Evolutionary conservation across 2,329 filamentous ascomycete species (phyloP).

Genomic region (Madurella fahalii): DNA sequence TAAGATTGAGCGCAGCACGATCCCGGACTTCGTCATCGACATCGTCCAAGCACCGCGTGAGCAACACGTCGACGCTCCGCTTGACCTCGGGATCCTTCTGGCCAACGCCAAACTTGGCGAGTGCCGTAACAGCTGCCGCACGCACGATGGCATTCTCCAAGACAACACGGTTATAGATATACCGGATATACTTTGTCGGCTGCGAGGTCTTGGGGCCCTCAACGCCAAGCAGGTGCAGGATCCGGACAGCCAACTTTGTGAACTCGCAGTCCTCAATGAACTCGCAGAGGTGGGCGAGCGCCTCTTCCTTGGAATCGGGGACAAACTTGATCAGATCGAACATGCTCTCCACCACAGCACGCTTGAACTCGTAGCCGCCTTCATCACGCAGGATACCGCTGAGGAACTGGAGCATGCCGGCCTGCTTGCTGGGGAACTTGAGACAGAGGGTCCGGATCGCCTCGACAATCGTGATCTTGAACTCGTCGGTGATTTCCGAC

Average conservation of each 20-base stretch:
- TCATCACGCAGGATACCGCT: conserved; percentile 96
- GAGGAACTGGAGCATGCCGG: conserved; percentile 94
- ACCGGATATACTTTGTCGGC: conserved; percentile 97
- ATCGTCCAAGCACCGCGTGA: conserved; percentile 91
- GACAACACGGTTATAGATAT: conserved; percentile 98
- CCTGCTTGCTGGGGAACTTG: conserved; percentile 98
- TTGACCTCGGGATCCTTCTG: conserved; percentile 97
- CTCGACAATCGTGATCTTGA: conserved; percentile 99
- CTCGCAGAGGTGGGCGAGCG: conserved; percentile 91
- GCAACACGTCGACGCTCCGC: conserved; percentile 86
- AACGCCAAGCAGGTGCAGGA: conserved; percentile 86
- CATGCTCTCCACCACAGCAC: conserved; percentile 96
- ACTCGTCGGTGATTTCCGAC: conserved; percentile 98
- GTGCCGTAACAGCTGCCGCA: conserved; percentile 88
- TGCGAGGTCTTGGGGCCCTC: conserved; percentile 94
- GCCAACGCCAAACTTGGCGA: conserved; percentile 95
- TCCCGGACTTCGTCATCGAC: conserved; percentile 97
- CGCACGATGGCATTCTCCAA: conserved; percentile 94
- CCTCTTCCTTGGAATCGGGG: conserved; percentile 75
- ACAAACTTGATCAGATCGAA: conserved; percentile 99
- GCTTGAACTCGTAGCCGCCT: conserved; percentile 97
- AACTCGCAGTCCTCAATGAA: conserved; percentile 99
- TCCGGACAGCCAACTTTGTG: conserved; percentile 92
- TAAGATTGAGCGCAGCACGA: conserved; percentile 85
- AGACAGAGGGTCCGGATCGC: conserved; percentile 93